These are phyloP conservation scores for Lactarius tabidus DNA, from an alignment of 768 basidiomycete genomes.

Conservation along the genomic window DNA sequence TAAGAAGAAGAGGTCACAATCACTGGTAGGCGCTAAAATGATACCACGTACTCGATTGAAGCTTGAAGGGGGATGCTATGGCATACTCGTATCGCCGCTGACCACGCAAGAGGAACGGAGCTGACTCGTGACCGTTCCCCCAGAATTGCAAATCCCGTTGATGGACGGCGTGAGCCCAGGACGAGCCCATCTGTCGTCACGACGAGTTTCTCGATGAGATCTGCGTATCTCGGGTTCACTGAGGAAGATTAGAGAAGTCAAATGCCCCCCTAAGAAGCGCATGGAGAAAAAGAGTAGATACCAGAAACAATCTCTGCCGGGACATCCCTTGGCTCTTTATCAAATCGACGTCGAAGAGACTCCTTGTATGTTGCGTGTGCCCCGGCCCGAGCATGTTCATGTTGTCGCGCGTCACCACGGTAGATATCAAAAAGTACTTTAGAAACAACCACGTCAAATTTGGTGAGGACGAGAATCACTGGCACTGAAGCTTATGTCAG, in stretches of 20 bases:
- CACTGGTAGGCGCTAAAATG: no score
- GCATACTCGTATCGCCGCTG: not conserved
- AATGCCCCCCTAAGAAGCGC: not conserved
- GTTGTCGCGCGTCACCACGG: not conserved
- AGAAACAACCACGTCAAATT: conserved; percentile 2
- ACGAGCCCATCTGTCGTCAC: not conserved
- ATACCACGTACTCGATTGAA: conserved; percentile 4
- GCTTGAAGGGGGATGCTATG: not conserved
- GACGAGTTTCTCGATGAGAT: not conserved
- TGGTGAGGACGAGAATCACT: conserved; percentile 3
- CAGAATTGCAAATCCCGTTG: not conserved
- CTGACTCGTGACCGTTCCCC: not conserved
- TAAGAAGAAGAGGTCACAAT: not conserved
- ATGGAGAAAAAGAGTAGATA: not conserved
- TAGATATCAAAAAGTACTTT: not conserved
- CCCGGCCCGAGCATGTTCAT: not conserved
- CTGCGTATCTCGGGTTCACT: not conserved
- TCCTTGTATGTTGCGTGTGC: not conserved
- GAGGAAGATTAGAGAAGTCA: not conserved
- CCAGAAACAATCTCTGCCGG: not conserved
- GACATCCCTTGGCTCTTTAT: not conserved
- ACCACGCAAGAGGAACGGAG: not conserved
- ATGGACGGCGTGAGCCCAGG: not conserved
- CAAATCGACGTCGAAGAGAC: not conserved
- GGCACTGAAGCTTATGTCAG: not conserved